A percentile compares a stretch with the other conserved stretches of the same genome.
These are phyloP conservation scores for Sistotremastrum niveocremeum DNA, from an alignment of 768 basidiomycete species.

Conservation along the genomic window DNA sequence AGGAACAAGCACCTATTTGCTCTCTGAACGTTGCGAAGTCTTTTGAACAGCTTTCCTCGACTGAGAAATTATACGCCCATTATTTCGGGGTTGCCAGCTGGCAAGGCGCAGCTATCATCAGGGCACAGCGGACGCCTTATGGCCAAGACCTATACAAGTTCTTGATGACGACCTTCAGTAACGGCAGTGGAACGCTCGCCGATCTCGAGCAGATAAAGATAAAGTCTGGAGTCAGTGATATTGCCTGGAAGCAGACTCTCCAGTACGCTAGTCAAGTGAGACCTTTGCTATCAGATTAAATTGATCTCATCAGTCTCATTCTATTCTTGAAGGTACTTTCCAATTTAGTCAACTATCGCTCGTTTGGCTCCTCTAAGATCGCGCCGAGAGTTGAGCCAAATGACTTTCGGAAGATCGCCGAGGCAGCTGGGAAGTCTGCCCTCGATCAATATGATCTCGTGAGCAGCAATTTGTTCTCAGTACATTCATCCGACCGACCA, in stretches of 20 bases:
- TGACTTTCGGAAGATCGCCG: constrained; percentile 52
- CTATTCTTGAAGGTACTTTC: constrained; percentile 9
- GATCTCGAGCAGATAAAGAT: constrained; percentile 41
- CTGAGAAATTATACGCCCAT: constrained; percentile 73
- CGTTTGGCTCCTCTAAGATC: constrained; percentile 80
- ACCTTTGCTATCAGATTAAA: neutral
- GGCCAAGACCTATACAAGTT: constrained; percentile 58
- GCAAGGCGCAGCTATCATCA: constrained; percentile 76
- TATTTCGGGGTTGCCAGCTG: constrained; percentile 59
- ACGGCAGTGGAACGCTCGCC: constrained; percentile 35
- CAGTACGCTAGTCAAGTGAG: constrained; percentile 63
- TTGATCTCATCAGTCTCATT: neutral
- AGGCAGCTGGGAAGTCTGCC: constrained; percentile 42
- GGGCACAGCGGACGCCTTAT: constrained; percentile 71
- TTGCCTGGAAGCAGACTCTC: constrained; percentile 57
- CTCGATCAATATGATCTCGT: neutral
- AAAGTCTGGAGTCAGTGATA: constrained; percentile 36
- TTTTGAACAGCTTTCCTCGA: constrained; percentile 55
- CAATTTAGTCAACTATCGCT: constrained; percentile 50
- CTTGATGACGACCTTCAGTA: constrained; percentile 53
- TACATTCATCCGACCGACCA: neutral
- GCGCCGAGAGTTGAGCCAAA: constrained; percentile 50
- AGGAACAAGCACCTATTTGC: constrained; percentile 65
- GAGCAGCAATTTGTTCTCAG: neutral
- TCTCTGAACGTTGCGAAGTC: constrained; percentile 52